These are phyloP conservation scores for Logfia minima DNA, from an alignment of 129 eudicot species.

Conservation along the genomic window DNA sequence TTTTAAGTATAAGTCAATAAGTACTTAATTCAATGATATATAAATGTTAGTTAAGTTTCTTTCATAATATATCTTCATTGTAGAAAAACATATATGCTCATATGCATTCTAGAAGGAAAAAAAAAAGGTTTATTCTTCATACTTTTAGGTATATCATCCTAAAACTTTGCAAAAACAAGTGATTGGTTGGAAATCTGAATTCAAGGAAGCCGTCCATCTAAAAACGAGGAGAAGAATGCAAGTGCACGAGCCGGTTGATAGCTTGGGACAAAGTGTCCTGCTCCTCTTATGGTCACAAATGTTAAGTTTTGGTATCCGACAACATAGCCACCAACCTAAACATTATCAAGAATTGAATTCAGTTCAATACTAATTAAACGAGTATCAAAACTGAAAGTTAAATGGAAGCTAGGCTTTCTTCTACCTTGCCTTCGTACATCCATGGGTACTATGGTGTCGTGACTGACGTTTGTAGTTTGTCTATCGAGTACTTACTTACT, in stretches of 20 bases:
- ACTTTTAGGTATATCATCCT: too few relatives aligned
- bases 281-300: slow-evolving; percentile 58
- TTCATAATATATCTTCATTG: too few relatives aligned
- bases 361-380: too few relatives aligned
- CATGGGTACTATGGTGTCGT: slow-evolving; percentile 56
- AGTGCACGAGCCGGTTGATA: slow-evolving; percentile 59
- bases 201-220: slow-evolving; percentile 53
- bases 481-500: slow-evolving; percentile 41
- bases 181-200: neutral
- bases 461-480: slow-evolving; percentile 39
- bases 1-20: too few relatives aligned
- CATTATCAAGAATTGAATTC: too few relatives aligned
- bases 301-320: slow-evolving; percentile 53
- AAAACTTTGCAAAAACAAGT: too few relatives aligned
- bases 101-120: too few relatives aligned
- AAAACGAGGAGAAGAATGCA: slow-evolving; percentile 45
- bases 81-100: too few relatives aligned
- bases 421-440: slow-evolving; percentile 50
- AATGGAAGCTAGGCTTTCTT: neutral
- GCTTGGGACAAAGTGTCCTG: slow-evolving; percentile 69
- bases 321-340: slow-evolving; percentile 51
- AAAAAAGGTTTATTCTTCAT: too few relatives aligned
- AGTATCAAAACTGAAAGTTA: neutral
- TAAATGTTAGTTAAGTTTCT: too few relatives aligned
- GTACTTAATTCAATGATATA: too few relatives aligned